Evolutionary conservation across 345 rosid genomes (phyloP), one percentile per base, ranked within the genome.

Genomic region (Lepidium africanum): DNA sequence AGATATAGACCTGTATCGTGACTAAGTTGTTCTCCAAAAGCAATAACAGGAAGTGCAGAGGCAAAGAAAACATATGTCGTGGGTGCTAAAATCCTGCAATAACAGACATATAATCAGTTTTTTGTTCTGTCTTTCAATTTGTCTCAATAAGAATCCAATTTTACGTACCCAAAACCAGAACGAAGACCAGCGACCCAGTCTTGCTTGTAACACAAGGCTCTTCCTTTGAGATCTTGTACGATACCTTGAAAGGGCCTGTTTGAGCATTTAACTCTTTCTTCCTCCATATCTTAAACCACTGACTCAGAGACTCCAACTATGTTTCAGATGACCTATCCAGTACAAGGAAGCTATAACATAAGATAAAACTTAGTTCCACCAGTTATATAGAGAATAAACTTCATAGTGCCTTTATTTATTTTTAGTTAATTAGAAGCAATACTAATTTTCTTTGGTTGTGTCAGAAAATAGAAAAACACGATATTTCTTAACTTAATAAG

Each of bases 1-100:
- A 40, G 33, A 27, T 17, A 30, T 9, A 40, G 23, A 84, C 94
- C 90, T 66, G 97, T 90, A 10, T 86, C 86, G 61, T 88, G 76
- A 54, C 86, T 83, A 2, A 90, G 80, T 70, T 87, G 97, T 67
- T 87, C 92, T 2, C 97, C 97, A 13, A 90, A 87, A n/a, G 95
- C 90, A 9, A 90, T 80, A 47, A 90, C 95, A 8, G 95, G 97
- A 67, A 90, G 82, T 4, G 95, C 90, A 63, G 95, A 90, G 12
- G 97, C 95, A 16, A 87, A 90, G 76, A 86, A 87, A 13, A 84
- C 83, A 59, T 87, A 90, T 16, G 92, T 79, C 0, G 95, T 87
- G 2, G 97, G 95, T 30, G 97, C 92, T 72, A 87, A 49, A 67
- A 90, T 83, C 68, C 94, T 87, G 66, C 62, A 63, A 71, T 7